Percentiles rank a stretch among this genome's conserved stretches.
Conservation (phyloP, 1,139 yeast species). For the Arxiozyma bovina region DNA sequence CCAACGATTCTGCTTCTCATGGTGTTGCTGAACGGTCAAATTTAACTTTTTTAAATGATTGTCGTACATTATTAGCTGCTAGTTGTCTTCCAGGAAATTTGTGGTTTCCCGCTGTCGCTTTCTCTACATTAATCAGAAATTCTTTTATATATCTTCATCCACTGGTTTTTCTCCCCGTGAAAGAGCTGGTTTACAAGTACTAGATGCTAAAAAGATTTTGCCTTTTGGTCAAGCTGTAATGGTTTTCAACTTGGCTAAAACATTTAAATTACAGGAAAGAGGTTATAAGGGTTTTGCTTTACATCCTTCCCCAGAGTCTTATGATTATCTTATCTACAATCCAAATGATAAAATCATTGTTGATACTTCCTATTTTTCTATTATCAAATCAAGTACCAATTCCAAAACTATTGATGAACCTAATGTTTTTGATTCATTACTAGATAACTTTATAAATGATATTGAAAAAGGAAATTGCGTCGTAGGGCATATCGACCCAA, state of each 20-base stretch:
- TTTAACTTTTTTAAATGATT: slow-evolving; percentile 10
- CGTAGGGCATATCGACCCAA: too few species aligned
- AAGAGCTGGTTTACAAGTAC: slow-evolving; percentile 7
- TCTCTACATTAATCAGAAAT: slow-evolving; percentile 7
- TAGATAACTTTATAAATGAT: too few species aligned
- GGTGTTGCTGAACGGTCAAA: slow-evolving; percentile 13
- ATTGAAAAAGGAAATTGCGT: too few species aligned
- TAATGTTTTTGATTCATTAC: too few species aligned
- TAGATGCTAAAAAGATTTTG: slow-evolving; percentile 5
- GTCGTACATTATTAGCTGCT: slow-evolving; percentile 7
- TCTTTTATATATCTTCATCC: slow-evolving; percentile 2
- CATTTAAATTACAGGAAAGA: slow-evolving; percentile 5
- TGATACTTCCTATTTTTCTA: too few species aligned
- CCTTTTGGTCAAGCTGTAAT: slow-evolving; percentile 12
- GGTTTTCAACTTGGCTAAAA: slow-evolving; percentile 2
- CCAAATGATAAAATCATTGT: too few species aligned
- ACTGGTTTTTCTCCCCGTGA: slow-evolving; percentile 6
- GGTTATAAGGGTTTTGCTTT: slow-evolving; percentile 4
- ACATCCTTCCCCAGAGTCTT: slow-evolving; percentile 5
- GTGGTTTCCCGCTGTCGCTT: slow-evolving; percentile 11
- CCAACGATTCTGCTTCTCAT: slow-evolving; percentile 7
- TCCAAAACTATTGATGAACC: too few species aligned
- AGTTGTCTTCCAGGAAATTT: slow-evolving; percentile 6
- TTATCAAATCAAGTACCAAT: too few species aligned
- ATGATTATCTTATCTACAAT: slow-evolving; percentile 1